Conservation (phyloP, 1,284 basidiomycete species). For the Irpex sp. region DNA sequence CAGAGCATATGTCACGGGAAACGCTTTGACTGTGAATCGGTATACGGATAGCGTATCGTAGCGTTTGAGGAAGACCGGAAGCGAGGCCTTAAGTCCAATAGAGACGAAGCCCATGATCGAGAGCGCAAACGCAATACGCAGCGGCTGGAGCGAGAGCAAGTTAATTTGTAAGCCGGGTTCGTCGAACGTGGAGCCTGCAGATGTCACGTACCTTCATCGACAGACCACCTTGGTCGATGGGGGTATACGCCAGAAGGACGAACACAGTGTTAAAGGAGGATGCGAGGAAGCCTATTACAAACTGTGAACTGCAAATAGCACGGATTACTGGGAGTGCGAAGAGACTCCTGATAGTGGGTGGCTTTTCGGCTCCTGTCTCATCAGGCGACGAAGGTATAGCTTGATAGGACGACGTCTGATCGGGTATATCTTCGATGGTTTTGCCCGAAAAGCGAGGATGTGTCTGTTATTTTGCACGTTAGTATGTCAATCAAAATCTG, state of each 20-base stretch:
- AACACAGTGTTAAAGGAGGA: slow-evolving; percentile 62
- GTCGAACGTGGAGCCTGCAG: neutral
- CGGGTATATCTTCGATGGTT: neutral
- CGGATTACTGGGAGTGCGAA: slow-evolving; percentile 49
- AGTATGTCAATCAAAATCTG: neutral
- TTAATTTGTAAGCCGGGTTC: neutral
- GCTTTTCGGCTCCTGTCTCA: slow-evolving; percentile 15
- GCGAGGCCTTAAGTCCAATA: slow-evolving; percentile 33
- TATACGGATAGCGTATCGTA: slow-evolving; percentile 30
- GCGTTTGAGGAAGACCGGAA: slow-evolving; percentile 31
- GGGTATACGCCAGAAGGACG: slow-evolving; percentile 62
- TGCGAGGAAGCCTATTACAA: slow-evolving; percentile 49
- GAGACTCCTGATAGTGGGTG: slow-evolving; percentile 29
- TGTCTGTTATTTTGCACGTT: slow-evolving; percentile 15
- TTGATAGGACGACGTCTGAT: neutral
- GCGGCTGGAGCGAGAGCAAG: slow-evolving; percentile 35
- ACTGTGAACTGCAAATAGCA: slow-evolving; percentile 51
- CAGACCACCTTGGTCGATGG: slow-evolving; percentile 53
- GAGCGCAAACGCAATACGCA: slow-evolving; percentile 59
- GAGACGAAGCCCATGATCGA: slow-evolving; percentile 36
- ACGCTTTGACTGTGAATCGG: slow-evolving; percentile 29
- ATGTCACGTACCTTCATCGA: slow-evolving; percentile 45
- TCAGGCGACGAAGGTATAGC: neutral
- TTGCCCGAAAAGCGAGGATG: slow-evolving; percentile 3
- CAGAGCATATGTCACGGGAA: slow-evolving; percentile 32